Percentiles rank a stretch among this genome's conserved stretches.
Evolutionary conservation across 2,329 filamentous ascomycete species (phyloP).

Genomic region (Canariomyces notabilis): DNA sequence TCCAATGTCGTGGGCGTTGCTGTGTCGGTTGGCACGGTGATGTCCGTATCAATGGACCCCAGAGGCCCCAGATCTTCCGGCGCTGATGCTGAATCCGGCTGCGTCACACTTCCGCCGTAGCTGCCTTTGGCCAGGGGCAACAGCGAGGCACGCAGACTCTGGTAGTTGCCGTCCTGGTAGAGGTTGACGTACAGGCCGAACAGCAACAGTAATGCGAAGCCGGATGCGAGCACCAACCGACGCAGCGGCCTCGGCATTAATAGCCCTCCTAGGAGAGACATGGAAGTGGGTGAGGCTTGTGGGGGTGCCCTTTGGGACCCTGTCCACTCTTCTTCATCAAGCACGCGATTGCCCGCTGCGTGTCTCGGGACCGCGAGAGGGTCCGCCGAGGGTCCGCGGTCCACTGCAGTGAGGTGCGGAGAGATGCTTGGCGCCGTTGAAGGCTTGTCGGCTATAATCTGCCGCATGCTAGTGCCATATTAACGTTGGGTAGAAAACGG

Average conservation of each 20-base stretch:
- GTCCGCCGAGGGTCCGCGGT: too few species aligned
- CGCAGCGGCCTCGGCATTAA: conserved; percentile 5
- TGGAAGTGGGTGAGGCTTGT: background rate
- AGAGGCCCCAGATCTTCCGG: background rate
- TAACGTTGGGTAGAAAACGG: background rate
- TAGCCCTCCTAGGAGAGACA: background rate
- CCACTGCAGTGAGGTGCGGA: background rate
- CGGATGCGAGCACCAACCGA: conserved; percentile 5
- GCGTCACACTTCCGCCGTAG: background rate
- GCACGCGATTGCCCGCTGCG: too few species aligned
- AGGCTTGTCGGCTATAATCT: conserved; percentile 12
- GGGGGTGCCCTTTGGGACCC: too few species aligned
- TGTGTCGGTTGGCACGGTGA: background rate
- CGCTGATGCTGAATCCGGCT: background rate
- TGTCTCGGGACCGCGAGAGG: too few species aligned
- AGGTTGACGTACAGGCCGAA: conserved; percentile 13
- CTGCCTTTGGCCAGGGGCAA: background rate
- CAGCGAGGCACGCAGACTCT: background rate
- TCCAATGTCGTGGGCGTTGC: background rate
- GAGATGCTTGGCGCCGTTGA: background rate
- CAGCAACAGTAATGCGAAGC: conserved; percentile 6
- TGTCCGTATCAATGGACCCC: too few species aligned
- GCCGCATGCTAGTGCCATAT: conserved; percentile 7
- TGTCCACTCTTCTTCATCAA: too few species aligned
- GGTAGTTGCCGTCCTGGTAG: background rate